These are phyloP conservation scores for Trifolium fragiferum DNA, from an alignment of 306 rosid species.

Conservation along the genomic window DNA sequence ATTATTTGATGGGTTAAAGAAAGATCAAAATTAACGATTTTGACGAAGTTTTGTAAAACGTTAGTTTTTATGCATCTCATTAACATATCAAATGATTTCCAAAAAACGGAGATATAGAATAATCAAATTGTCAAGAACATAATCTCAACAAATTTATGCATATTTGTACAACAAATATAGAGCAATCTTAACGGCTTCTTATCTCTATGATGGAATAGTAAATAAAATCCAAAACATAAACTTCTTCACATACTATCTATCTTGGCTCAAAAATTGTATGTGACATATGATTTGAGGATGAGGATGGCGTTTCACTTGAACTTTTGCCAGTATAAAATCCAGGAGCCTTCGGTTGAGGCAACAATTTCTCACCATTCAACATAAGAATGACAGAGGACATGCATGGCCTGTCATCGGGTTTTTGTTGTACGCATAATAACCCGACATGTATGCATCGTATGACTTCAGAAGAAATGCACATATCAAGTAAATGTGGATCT, in stretches of 20 bases:
- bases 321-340: background rate
- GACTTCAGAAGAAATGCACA: background rate
- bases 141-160: too few species aligned
- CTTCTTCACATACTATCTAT: background rate
- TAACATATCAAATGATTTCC: too few species aligned
- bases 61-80: too few species aligned
- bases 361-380: background rate
- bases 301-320: background rate
- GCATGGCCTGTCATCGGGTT: background rate
- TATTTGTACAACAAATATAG: too few species aligned
- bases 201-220: too few species aligned
- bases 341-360: background rate
- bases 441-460: background rate
- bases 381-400: background rate
- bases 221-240: too few species aligned
- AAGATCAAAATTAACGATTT: too few species aligned
- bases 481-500: background rate
- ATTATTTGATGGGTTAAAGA: too few species aligned
- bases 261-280: background rate
- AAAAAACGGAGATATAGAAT: too few species aligned
- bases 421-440: background rate
- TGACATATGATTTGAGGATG: background rate
- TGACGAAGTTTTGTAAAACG: too few species aligned
- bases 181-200: too few species aligned
- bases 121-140: too few species aligned